Base-by-base conservation (phyloP, 371 early-diverging fungal genomes). In the Nosema granulosis region DNA sequence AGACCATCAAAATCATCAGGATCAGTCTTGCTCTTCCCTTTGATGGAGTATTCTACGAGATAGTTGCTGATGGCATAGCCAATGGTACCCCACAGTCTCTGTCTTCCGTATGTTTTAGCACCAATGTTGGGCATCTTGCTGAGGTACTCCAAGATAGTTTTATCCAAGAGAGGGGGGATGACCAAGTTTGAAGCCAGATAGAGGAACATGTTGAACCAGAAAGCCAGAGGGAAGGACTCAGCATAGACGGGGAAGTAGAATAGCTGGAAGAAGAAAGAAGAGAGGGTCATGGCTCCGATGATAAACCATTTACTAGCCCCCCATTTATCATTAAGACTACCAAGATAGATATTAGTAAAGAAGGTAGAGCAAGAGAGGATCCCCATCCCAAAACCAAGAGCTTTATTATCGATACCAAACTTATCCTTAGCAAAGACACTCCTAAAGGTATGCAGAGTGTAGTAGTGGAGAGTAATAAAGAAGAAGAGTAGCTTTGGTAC, bases 71-170 rank as follows among this genome's bases (percentile, higher is more conserved):
- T 32, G n/a, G 63, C 34, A 65, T 84, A 85, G 28, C 83, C 83
- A 2, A 85, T 34, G 1, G 87, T 85, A 22, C 85, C 85, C 78
- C 80, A 86, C 62, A 84, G 61, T 63, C 85, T 71, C 65, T 86
- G 87, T 63, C 71, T 84, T 31, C 87, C 87, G 68, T 85, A 86
- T 20, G 62, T 35, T 31, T 82, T 80, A 28, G 81, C 12, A 35
- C 80, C 74, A 12, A 67, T 67, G 32, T 78, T 58, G 20, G 79
- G 75, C 1, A 76, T 76, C 31, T 78, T 71, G 58, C 43, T 74
- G 0, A 86, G 74, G 68, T 82, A 82, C 12, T 84, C 84, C 22
- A 85, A 63, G 0, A 80, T 61, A 57, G 81, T 74, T 71, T 80
- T 85, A 70, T 85, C 85, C 18, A 84, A 59, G 0, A 84, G 24